These are phyloP conservation scores for Aaosphaeria pasadenensis DNA, from an alignment of 2,329 filamentous ascomycete species.

Conservation along the genomic window DNA sequence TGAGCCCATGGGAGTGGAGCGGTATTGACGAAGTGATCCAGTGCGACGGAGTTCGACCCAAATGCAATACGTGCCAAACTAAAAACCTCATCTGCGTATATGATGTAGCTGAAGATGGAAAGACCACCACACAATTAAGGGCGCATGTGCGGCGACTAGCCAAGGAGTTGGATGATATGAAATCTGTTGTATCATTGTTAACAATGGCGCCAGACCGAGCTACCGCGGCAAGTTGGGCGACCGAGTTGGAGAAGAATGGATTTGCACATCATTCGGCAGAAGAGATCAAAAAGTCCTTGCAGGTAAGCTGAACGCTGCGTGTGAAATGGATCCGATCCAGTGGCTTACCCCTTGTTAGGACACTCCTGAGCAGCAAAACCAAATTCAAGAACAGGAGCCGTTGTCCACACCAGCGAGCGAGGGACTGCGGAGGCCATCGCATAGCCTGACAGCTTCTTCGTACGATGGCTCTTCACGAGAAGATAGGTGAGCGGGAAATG, in stretches of 20 bases:
- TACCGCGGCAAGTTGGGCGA: slow-evolving; percentile 34
- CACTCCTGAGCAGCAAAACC: slow-evolving; percentile 15
- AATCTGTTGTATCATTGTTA: slow-evolving; percentile 33
- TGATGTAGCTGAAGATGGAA: slow-evolving; percentile 38
- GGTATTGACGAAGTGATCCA: slow-evolving; percentile 6
- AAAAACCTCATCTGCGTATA: slow-evolving; percentile 37
- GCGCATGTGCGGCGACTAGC: slow-evolving; percentile 36
- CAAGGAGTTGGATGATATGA: slow-evolving; percentile 39
- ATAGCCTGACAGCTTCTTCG: slow-evolving; percentile 24
- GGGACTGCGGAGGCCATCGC: slow-evolving; percentile 16
- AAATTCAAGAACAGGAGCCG: slow-evolving; percentile 21
- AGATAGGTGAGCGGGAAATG: slow-evolving; percentile 23
- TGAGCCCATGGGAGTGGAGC: no score
- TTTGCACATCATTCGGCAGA: slow-evolving; percentile 37
- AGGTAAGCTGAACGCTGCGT: slow-evolving; percentile 14
- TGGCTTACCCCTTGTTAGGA: slow-evolving; percentile 13
- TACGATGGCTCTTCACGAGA: slow-evolving; percentile 33
- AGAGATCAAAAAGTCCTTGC: slow-evolving; percentile 36
- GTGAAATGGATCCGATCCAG: neutral
- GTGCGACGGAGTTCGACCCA: slow-evolving; percentile 38
- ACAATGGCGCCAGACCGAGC: slow-evolving; percentile 32
- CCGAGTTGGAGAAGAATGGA: slow-evolving; percentile 36
- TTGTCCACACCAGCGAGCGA: slow-evolving; percentile 26
- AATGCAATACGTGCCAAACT: slow-evolving; percentile 38
- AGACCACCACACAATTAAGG: slow-evolving; percentile 36